phyloP scores from a whole-genome alignment of 2,329 filamentous ascomycete genomes.

The Corinectria fuckeliana region DNA sequence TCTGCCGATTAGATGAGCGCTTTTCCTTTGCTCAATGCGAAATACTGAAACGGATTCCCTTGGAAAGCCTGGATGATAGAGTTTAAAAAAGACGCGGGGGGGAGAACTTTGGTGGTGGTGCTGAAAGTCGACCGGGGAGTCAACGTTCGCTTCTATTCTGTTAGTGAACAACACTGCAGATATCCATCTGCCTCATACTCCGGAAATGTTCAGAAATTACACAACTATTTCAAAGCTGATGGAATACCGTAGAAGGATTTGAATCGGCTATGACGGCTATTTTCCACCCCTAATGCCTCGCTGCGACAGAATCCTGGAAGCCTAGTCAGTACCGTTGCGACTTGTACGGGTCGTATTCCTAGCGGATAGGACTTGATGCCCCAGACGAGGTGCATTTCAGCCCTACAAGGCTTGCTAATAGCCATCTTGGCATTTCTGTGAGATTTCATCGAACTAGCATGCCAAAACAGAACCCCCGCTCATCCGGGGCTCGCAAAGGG shows the following conservation, averaged over 20 bases:
- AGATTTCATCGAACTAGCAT: conserved; percentile 12
- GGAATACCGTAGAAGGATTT: background rate
- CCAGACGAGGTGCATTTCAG: background rate
- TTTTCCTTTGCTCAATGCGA: background rate
- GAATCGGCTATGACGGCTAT: background rate
- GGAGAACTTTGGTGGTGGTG: background rate
- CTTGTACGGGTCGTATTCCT: background rate
- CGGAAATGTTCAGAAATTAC: too few relatives aligned
- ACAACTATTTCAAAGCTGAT: too few relatives aligned
- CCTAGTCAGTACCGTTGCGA: background rate
- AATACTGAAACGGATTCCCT: background rate
- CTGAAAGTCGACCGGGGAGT: background rate
- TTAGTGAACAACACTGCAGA: too few relatives aligned
- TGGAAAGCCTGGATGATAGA: background rate
- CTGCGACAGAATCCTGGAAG: background rate
- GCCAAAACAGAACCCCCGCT: conserved; percentile 17
- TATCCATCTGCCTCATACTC: too few relatives aligned
- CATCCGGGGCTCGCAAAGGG: conserved; percentile 7
- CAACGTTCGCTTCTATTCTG: too few relatives aligned
- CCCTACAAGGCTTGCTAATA: too few relatives aligned
- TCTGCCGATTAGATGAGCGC: background rate
- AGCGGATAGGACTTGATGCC: background rate
- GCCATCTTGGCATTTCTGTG: background rate
- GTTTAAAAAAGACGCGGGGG: background rate
- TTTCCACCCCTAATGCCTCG: background rate